These are phyloP conservation scores for Epichloe sibirici DNA, from an alignment of 2,329 filamentous ascomycete species.

Conservation along the genomic window DNA sequence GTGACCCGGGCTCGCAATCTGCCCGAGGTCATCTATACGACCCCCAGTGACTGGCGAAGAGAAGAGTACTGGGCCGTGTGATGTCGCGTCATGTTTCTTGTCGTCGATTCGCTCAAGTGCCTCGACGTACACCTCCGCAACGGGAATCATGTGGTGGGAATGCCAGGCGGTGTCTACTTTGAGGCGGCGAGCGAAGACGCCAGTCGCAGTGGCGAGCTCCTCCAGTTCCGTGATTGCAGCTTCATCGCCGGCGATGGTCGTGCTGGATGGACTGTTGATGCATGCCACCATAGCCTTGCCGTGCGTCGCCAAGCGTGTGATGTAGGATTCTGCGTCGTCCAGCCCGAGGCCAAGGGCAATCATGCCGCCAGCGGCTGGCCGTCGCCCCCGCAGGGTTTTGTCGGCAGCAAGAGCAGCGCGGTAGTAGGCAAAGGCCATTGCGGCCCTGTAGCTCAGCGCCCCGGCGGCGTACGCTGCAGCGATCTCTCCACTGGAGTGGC, in stretches of 20 bases:
- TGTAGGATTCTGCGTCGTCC: neutral
- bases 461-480: slow-evolving; percentile 21
- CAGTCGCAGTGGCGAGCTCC: slow-evolving; percentile 11
- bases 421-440: neutral
- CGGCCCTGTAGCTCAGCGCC: slow-evolving; percentile 11
- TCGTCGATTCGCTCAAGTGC: no score
- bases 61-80: no score
- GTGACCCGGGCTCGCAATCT: no score
- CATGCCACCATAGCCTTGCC: slow-evolving; percentile 8
- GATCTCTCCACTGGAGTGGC: slow-evolving; percentile 24
- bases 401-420: no score
- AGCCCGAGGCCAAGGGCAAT: slow-evolving; percentile 4
- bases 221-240: slow-evolving; percentile 13
- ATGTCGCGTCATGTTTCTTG: no score
- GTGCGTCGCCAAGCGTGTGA: neutral
- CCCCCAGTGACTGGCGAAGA: no score
- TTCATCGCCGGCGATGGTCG: slow-evolving; percentile 19
- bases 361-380: slow-evolving; percentile 8
- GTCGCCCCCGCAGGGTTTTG: no score
- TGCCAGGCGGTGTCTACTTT: slow-evolving; percentile 20
- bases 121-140: no score
- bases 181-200: slow-evolving; percentile 19
- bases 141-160: slow-evolving; percentile 10
- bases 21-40: no score
- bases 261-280: slow-evolving; percentile 15